phyloP scores from a whole-genome alignment of 176 grass and related monocot species.

The Phoenix dactylifera region DNA sequence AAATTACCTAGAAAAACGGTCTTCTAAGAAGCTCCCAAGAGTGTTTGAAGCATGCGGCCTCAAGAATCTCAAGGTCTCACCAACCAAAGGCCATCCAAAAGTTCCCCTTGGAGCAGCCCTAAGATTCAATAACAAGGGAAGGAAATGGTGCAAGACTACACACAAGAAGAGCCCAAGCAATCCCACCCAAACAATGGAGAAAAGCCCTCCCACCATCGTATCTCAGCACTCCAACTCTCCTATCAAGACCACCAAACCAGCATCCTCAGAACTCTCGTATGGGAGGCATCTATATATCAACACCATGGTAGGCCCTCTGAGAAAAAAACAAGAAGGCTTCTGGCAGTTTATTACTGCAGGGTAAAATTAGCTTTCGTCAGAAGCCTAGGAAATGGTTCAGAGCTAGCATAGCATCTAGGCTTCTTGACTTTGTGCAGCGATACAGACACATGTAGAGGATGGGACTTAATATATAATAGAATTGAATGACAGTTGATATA shows the following conservation, averaged over 20 bases:
- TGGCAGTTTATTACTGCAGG: conserved; percentile 24
- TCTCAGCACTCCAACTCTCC: conserved; percentile 17
- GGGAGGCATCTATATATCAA: conserved; percentile 1
- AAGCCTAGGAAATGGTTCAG: conserved; percentile 32
- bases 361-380: conserved; percentile 36
- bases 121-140: conserved; percentile 55
- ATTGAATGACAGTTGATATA: no score
- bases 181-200: conserved; percentile 25
- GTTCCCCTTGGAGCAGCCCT: conserved; percentile 40
- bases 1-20: conserved; percentile 68
- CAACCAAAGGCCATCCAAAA: conserved; percentile 79
- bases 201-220: conserved; percentile 46
- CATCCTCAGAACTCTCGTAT: background rate
- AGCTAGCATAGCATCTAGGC: conserved; percentile 46
- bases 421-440: conserved; percentile 21
- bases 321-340: conserved; percentile 38
- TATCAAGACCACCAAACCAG: conserved; percentile 21
- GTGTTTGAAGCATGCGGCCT: conserved; percentile 60
- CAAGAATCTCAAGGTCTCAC: conserved; percentile 71
- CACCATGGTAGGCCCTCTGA: conserved; percentile 4
- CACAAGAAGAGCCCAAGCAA: conserved; percentile 33
- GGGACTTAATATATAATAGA: no score
- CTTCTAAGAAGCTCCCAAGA: conserved; percentile 58
- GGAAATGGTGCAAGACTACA: conserved; percentile 53
- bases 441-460: conserved; percentile 37